Conservation (phyloP, 2,329 filamentous ascomycete species). For the Chaetomium strumarium region DNA sequence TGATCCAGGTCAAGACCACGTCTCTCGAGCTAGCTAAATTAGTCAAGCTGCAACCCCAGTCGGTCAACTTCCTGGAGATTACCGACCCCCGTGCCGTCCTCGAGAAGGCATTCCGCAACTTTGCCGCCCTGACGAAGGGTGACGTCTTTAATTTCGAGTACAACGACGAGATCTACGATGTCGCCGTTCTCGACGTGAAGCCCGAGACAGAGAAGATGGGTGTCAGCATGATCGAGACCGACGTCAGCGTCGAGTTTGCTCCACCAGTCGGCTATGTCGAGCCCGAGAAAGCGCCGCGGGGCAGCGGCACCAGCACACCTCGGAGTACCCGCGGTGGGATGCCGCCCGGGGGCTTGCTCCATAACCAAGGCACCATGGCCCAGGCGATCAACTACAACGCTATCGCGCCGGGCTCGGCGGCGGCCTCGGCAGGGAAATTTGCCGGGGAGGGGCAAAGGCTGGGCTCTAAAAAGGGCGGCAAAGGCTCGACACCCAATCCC, state of each 20-base stretch:
- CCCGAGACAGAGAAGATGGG: slow-evolving; percentile 76
- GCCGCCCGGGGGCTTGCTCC: slow-evolving; percentile 67
- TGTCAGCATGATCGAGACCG: slow-evolving; percentile 93
- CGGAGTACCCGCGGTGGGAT: slow-evolving; percentile 53
- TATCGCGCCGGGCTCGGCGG: slow-evolving; percentile 72
- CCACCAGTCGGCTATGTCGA: slow-evolving; percentile 92
- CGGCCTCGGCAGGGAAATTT: slow-evolving; percentile 71
- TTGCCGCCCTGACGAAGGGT: slow-evolving; percentile 85
- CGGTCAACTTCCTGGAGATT: slow-evolving; percentile 89
- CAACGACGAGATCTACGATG: slow-evolving; percentile 89
- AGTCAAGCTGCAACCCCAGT: slow-evolving; percentile 96
- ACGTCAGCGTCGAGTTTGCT: slow-evolving; percentile 94
- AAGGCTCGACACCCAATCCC: slow-evolving; percentile 65
- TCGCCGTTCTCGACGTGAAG: slow-evolving; percentile 90
- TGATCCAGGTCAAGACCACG: slow-evolving; percentile 92
- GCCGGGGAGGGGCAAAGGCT: slow-evolving; percentile 73
- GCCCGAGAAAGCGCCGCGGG: slow-evolving; percentile 51
- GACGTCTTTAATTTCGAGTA: slow-evolving; percentile 96
- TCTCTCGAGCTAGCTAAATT: slow-evolving; percentile 84
- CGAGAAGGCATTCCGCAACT: slow-evolving; percentile 93
- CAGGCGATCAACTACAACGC: slow-evolving; percentile 95
- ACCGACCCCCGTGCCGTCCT: slow-evolving; percentile 95
- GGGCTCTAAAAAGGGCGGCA: slow-evolving; percentile 74
- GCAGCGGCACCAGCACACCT: slow-evolving; percentile 82
- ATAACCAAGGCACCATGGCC: slow-evolving; percentile 88